A percentile compares a stretch with the other conserved stretches of the same genome.
These are phyloP conservation scores for Cudoniella acicularis DNA, from an alignment of 495 filamentous ascomycete genomes.

Conservation along the genomic window DNA sequence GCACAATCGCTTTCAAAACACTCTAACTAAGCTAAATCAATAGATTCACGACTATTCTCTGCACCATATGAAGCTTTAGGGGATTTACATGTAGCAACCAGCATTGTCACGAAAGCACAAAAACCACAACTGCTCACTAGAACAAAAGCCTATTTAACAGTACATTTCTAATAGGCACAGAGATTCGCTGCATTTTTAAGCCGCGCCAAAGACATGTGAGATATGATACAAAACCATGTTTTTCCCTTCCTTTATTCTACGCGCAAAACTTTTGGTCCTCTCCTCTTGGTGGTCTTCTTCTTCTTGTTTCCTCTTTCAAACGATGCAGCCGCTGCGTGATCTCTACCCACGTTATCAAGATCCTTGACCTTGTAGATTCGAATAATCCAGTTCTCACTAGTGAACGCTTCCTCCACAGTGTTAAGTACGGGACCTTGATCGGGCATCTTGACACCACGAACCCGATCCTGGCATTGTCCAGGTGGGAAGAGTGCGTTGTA, in stretches of 20 bases:
- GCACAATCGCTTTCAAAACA: no score
- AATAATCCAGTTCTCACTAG: conserved; percentile 99
- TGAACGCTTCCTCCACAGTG: conserved; percentile 94
- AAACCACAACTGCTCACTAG: no score
- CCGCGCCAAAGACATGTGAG: conserved; percentile 2
- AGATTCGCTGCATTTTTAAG: conserved; percentile 14
- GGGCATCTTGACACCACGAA: conserved; percentile 78
- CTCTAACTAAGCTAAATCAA: no score
- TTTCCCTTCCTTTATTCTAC: conserved; percentile 58
- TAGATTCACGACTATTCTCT: no score
- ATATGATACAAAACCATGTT: conserved; percentile 24
- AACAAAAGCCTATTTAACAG: conserved; percentile 10
- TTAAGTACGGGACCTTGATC: conserved; percentile 81
- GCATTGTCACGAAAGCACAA: no score
- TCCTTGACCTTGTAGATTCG: conserved; percentile 99
- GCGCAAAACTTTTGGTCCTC: conserved; percentile 75
- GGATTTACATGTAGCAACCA: no score
- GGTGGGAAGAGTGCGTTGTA: conserved; percentile 87
- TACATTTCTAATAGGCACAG: conserved; percentile 18
- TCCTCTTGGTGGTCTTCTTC: conserved; percentile 77
- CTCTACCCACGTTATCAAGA: conserved; percentile 90
- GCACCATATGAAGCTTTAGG: no score
- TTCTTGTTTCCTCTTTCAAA: conserved; percentile 95
- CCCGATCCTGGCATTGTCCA: conserved; percentile 88
- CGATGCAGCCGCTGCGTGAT: conserved; percentile 76